Percentiles rank a stretch among this genome's conserved stretches.
Evolutionary conservation across 805 yeast species (phyloP).

Genomic region (Schwanniomyces vanrijiae): DNA sequence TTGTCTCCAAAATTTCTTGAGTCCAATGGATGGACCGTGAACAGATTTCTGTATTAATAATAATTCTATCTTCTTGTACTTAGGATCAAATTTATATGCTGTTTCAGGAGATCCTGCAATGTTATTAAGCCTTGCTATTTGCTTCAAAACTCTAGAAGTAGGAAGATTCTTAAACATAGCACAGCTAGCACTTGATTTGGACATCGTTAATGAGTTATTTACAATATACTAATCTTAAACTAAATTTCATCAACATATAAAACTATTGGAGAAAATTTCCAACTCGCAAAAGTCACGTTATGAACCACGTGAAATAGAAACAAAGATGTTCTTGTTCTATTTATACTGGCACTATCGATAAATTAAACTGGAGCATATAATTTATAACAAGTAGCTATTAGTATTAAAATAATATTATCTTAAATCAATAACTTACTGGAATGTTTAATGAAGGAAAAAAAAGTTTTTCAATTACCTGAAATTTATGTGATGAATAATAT

Average conservation of each 20-base stretch:
- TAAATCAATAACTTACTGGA: no score
- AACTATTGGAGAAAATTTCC: neutral
- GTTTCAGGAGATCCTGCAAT: constrained; percentile 49
- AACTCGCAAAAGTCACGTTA: neutral
- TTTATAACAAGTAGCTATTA: no score
- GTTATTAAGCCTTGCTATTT: constrained; percentile 48
- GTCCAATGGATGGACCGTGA: constrained; percentile 59
- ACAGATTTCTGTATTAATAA: constrained; percentile 46
- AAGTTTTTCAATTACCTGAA: no score
- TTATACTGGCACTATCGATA: no score
- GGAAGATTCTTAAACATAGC: constrained; percentile 16
- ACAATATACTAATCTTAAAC: neutral
- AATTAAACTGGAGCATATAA: no score
- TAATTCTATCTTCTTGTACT: constrained; percentile 45
- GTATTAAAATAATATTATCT: no score
- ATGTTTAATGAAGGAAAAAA: no score
- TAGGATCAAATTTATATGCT: constrained; percentile 30
- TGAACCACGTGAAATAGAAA: no score
- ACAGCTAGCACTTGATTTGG: constrained; percentile 1
- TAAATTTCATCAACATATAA: neutral
- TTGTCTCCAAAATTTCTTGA: constrained; percentile 72
- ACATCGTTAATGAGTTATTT: constrained; percentile 1
- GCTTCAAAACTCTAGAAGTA: constrained; percentile 43
- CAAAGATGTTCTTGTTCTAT: no score
- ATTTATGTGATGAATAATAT: no score